phyloP scores from a whole-genome alignment of 805 yeast species.

The Candida maltosa region DNA sequence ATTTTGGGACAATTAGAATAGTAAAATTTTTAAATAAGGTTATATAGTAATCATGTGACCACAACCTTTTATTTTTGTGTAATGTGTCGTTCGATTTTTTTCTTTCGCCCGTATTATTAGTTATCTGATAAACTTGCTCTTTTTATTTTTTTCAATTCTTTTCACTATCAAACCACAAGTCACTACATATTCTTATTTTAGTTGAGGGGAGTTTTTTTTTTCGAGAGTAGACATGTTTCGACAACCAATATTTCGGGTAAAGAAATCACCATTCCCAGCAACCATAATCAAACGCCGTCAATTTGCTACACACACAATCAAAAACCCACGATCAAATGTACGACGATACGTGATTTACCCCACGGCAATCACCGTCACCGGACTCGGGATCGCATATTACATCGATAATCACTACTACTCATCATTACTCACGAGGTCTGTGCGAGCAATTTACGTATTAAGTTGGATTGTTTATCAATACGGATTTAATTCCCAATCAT shows the following conservation, averaged over 20 bases:
- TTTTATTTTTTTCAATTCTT: no score
- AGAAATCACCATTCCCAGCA: no score
- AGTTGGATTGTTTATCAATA: constrained; percentile 58
- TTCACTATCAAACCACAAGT: no score
- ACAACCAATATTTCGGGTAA: no score
- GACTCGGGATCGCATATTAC: constrained; percentile 10
- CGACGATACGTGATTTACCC: constrained; percentile 5
- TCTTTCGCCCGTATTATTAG: no score
- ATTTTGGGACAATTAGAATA: constrained; percentile 22
- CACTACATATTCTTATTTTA: no score
- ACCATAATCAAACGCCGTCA: background rate
- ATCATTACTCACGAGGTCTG: constrained; percentile 51
- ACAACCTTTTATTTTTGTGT: no score
- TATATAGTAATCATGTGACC: no score
- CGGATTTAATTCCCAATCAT: constrained; percentile 40
- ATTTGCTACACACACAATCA: background rate
- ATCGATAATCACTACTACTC: constrained; percentile 24
- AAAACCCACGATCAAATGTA: background rate
- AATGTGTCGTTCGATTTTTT: no score
- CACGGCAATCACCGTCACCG: constrained; percentile 4
- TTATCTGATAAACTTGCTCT: no score
- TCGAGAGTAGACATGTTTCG: no score
- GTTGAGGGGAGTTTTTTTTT: no score
- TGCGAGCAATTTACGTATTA: constrained; percentile 47
- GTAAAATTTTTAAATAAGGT: constrained; percentile 21